phyloP scores from a whole-genome alignment of 805 yeast species.

The Suhomyces xylopsoci region DNA sequence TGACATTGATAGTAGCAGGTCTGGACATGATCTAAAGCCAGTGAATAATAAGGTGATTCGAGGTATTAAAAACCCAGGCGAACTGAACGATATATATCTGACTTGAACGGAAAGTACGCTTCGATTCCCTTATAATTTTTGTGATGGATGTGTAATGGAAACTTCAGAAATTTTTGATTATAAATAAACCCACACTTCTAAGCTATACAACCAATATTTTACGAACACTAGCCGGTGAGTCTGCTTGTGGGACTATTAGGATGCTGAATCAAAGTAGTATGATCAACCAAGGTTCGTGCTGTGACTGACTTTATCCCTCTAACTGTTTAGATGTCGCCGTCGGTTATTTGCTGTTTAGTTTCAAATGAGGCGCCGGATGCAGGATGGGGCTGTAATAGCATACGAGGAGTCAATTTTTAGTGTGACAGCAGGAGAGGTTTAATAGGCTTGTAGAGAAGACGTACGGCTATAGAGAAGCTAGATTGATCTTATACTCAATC shows the following conservation, averaged over 20 bases:
- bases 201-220: neutral
- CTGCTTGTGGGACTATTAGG: neutral
- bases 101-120: neutral
- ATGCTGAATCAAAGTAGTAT: neutral
- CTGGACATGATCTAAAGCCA: conserved; percentile 6
- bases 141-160: neutral
- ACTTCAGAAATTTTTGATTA: neutral
- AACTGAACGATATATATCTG: neutral
- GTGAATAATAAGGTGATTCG: neutral
- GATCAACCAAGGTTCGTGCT: neutral
- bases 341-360: conserved; percentile 1
- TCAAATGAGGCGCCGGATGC: neutral
- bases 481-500: neutral
- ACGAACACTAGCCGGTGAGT: neutral
- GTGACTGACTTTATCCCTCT: neutral
- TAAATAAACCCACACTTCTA: neutral
- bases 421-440: neutral
- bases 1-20: conserved; percentile 49
- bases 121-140: neutral
- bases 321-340: neutral
- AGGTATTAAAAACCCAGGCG: neutral
- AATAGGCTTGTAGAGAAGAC: neutral
- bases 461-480: neutral
- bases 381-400: conserved; percentile 1
- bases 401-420: neutral